Evolutionary conservation across 148 eudicot genomes (phyloP).

Genomic region (Fagopyrum homotropicum): DNA sequence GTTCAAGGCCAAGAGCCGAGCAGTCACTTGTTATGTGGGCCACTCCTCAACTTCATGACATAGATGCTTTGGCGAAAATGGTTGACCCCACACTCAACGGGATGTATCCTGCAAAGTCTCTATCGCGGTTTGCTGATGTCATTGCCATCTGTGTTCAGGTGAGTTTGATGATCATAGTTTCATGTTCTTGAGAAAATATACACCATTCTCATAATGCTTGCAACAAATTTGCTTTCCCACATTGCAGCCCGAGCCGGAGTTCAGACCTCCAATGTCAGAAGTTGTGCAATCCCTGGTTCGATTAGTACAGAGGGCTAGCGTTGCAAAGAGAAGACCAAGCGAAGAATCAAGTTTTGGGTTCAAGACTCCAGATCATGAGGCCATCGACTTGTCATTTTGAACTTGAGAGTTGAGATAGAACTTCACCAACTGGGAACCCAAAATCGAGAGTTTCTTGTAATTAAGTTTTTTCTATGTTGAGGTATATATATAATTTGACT

Average conservation of each 20-base stretch:
- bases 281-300: slow-evolving; percentile 94
- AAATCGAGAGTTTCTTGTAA: slow-evolving; percentile 6
- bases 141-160: slow-evolving; percentile 98
- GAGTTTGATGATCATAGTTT: slow-evolving; percentile 10
- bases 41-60: slow-evolving; percentile 95
- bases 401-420: neutral
- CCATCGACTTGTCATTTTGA: slow-evolving; percentile 48
- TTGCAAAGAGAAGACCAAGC: slow-evolving; percentile 63
- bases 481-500: slow-evolving; percentile 12
- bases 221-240: neutral
- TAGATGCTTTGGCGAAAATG: slow-evolving; percentile 89
- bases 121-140: slow-evolving; percentile 94
- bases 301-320: slow-evolving; percentile 87
- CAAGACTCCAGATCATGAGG: slow-evolving; percentile 77
- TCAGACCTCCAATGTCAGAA: slow-evolving; percentile 99
- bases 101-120: slow-evolving; percentile 94
- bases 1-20: slow-evolving; percentile 88
- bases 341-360: slow-evolving; percentile 73
- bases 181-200: neutral
- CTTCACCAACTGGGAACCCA: neutral
- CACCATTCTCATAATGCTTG: neutral
- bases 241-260: slow-evolving; percentile 87
- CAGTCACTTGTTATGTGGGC: slow-evolving; percentile 99
- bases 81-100: slow-evolving; percentile 87
- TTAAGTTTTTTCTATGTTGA: neutral